Evolutionary conservation across 2,329 filamentous ascomycete species (phyloP).

Genomic region (Stagonosporopsis rhizophila): DNA sequence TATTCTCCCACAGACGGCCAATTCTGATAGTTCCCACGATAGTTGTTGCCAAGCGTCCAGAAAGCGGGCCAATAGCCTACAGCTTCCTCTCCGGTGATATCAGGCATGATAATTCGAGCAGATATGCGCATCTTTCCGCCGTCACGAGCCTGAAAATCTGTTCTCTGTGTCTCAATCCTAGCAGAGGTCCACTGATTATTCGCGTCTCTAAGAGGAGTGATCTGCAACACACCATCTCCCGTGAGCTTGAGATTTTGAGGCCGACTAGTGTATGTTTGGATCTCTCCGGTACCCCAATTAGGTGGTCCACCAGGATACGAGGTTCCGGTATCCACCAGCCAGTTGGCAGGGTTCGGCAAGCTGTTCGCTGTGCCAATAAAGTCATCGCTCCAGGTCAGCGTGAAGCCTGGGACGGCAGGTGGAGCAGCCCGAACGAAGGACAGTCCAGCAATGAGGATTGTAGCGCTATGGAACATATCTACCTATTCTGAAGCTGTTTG

Average conservation of each 20-base stretch:
- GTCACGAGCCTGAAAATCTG: neutral
- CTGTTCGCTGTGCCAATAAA: neutral
- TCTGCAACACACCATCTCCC: neutral
- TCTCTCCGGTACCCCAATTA: neutral
- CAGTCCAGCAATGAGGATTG: neutral
- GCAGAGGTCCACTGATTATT: neutral
- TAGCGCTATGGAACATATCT: too few species aligned
- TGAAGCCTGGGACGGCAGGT: neutral
- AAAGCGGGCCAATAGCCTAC: neutral
- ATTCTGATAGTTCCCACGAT: neutral
- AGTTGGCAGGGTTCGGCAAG: neutral
- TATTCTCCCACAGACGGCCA: neutral
- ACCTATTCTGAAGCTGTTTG: too few species aligned
- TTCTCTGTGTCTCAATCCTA: neutral
- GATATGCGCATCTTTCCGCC: neutral
- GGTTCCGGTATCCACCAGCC: neutral
- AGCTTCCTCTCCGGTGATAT: neutral
- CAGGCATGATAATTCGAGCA: neutral
- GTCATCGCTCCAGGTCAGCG: neutral
- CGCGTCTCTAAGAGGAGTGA: neutral
- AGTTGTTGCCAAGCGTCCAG: neutral
- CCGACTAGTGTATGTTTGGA: neutral
- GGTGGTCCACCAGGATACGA: neutral
- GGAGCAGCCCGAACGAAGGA: neutral
- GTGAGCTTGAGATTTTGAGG: neutral